Percentiles rank a stretch among this genome's conserved stretches.
Conservation (phyloP, 2,329 filamentous ascomycete genomes). For the Pseudogymnoascus pannorum region DNA sequence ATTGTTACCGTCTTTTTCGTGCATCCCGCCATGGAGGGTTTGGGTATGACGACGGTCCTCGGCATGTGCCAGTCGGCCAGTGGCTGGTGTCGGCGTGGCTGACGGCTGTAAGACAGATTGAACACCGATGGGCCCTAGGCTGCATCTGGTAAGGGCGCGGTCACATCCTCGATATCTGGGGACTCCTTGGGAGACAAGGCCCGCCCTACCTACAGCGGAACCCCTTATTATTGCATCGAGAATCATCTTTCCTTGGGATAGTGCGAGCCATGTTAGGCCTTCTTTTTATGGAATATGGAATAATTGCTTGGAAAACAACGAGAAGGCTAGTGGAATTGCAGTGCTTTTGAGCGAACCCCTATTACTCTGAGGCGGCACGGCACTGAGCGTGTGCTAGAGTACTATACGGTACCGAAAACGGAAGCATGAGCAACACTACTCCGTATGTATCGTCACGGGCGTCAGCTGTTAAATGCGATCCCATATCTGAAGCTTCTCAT, state of each 20-base stretch:
- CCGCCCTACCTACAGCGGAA: background rate
- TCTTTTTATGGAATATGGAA: background rate
- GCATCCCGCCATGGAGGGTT: background rate
- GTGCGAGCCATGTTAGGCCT: background rate
- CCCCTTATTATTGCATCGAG: slow-evolving; percentile 2
- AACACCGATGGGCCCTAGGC: background rate
- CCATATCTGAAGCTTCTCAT: background rate
- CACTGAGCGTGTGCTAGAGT: background rate
- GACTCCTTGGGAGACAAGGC: background rate
- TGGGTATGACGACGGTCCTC: background rate
- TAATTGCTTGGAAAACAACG: background rate
- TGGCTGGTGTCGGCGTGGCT: background rate
- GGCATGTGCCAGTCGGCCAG: slow-evolving; percentile 1
- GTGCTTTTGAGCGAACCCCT: background rate
- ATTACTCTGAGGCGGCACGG: background rate
- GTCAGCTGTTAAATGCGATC: background rate
- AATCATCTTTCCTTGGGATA: background rate
- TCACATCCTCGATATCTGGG: background rate
- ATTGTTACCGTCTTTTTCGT: slow-evolving; percentile 1
- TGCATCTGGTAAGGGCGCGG: background rate
- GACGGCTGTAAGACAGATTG: background rate
- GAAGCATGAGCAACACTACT: background rate
- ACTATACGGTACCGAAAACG: background rate
- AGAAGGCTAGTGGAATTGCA: background rate
- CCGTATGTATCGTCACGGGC: background rate